A percentile compares a stretch with the other conserved stretches of the same genome.
These are phyloP conservation scores for Boeremia lycopersici DNA, from an alignment of 2,329 filamentous ascomycete species.

Conservation along the genomic window DNA sequence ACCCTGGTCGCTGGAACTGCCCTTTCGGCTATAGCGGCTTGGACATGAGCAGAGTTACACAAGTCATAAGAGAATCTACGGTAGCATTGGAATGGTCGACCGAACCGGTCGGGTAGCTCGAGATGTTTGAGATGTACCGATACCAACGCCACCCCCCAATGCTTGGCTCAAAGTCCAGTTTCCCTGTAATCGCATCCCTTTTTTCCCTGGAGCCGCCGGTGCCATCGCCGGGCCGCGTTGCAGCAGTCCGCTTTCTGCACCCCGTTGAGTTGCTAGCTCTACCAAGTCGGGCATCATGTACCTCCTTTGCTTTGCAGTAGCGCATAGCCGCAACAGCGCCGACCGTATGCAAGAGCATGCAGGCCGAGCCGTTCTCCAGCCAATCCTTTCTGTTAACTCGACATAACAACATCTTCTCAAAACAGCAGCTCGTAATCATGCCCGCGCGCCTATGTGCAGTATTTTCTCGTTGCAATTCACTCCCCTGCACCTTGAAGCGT, in stretches of 20 bases:
- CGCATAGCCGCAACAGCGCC: conserved; percentile 22
- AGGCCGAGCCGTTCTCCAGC: conserved; percentile 27
- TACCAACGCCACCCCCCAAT: background rate
- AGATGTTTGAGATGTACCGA: conserved; percentile 1
- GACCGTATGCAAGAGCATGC: conserved; percentile 20
- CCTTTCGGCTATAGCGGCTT: conserved; percentile 12
- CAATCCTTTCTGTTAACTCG: conserved; percentile 9
- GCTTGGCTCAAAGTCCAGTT: background rate
- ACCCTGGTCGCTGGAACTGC: conserved; percentile 12
- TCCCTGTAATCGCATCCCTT: background rate
- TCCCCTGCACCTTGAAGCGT: conserved; percentile 32
- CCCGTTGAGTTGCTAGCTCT: conserved; percentile 18
- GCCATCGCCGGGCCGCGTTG: conserved; percentile 2
- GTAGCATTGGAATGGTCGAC: conserved; percentile 7
- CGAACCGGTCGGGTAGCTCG: background rate
- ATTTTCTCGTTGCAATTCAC: conserved; percentile 17
- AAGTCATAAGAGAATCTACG: background rate
- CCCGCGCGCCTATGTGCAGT: conserved; percentile 9
- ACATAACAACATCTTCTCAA: conserved; percentile 4
- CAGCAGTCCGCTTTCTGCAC: conserved; percentile 33
- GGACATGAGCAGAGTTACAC: conserved; percentile 9
- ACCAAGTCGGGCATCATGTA: conserved; percentile 27
- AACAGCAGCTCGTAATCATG: conserved; percentile 3
- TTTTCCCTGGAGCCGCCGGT: conserved; percentile 2
- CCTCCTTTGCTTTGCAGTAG: conserved; percentile 32